Base-by-base conservation (phyloP, 352 stramenopile species). In the Pythium rishiriense region DNA sequence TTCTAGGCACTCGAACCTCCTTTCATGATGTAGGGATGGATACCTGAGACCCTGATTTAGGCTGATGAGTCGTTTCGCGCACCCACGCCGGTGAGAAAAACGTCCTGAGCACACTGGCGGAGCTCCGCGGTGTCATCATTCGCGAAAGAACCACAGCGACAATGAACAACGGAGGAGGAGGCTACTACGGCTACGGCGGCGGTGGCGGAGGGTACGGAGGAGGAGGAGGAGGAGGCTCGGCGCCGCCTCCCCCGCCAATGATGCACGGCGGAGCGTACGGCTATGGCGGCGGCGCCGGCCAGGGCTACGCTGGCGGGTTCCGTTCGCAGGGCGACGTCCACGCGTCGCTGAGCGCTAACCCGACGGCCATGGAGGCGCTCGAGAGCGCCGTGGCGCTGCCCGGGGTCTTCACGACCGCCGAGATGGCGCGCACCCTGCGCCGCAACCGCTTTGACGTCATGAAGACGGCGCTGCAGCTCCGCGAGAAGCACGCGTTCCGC, bases 401-500 rank as follows among this genome's bases (percentile, higher is more conserved):
- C 0, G 80, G 69, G n/a, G 76, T 70, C 6, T 93, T 78, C 57
- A 85, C 83, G 2, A 24, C 65, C 0, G 59, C 69, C 0, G 83
- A 93, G 58, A 74, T 90, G 72, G 39, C 62, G 3, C 83, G 83
- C 52, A 87, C 81, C 50, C 65, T 93, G 41, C 77, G 81, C 8
- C 78, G 83, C 47, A 85, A 88, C 58, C 64, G 77, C 58, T 68
- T 68, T 10, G 82, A 93, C 64, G 81, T 93, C 17, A 90, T 90
- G 76, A 79, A 77, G 31, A 58, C 83, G 11, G 83, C 83, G 43
- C 64, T 89, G 64, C 83, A 91, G 62, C 72, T 93, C 33, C 82
- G 72, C 22, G 81, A 90, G 49, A 91, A 91, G 67, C 67, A 89
- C 62, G 64, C 70, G 43, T 85, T 78, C 58, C 75, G 83, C 21